A percentile compares a stretch with the other conserved stretches of the same genome.
Conservation (phyloP, 1,139 yeast species). For the Hanseniaspora uvarum region DNA sequence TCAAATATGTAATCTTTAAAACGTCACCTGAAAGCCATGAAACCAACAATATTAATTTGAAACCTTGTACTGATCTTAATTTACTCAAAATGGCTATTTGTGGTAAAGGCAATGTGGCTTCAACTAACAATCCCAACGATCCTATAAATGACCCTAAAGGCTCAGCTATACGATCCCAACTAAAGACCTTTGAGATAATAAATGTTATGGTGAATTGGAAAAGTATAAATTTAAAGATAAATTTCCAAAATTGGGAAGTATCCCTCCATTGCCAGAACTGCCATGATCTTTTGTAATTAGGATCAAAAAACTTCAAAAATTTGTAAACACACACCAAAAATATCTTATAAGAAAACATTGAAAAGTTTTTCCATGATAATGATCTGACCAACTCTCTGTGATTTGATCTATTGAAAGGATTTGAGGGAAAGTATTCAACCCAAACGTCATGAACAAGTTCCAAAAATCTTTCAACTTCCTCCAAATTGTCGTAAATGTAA, state of each 20-base stretch:
- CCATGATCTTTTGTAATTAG: conserved; percentile 53
- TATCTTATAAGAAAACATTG: conserved; percentile 25
- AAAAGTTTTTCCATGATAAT: conserved; percentile 22
- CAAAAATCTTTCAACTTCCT: conserved; percentile 26
- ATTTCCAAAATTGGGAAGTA: conserved; percentile 54
- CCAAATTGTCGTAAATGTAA: conserved; percentile 30
- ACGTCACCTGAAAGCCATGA: conserved; percentile 89
- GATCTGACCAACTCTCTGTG: conserved; percentile 25
- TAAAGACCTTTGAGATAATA: conserved; percentile 27
- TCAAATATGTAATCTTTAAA: conserved; percentile 59
- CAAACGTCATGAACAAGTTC: conserved; percentile 28
- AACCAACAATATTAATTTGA: conserved; percentile 59
- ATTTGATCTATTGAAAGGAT: conserved; percentile 24
- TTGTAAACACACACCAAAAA: conserved; percentile 30
- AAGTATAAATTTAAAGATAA: conserved; percentile 41
- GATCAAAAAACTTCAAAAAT: conserved; percentile 52
- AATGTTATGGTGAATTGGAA: conserved; percentile 27
- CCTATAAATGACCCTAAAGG: conserved; percentile 44
- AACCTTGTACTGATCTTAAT: conserved; percentile 62
- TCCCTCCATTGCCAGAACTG: conserved; percentile 82
- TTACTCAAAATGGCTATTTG: conserved; percentile 67
- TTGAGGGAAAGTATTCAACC: conserved; percentile 27
- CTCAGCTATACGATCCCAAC: conserved; percentile 30
- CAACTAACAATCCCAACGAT: conserved; percentile 60
- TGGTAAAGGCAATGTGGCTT: conserved; percentile 77